These are phyloP conservation scores for Camelina sativa DNA, from an alignment of 345 rosid species.

Conservation along the genomic window DNA sequence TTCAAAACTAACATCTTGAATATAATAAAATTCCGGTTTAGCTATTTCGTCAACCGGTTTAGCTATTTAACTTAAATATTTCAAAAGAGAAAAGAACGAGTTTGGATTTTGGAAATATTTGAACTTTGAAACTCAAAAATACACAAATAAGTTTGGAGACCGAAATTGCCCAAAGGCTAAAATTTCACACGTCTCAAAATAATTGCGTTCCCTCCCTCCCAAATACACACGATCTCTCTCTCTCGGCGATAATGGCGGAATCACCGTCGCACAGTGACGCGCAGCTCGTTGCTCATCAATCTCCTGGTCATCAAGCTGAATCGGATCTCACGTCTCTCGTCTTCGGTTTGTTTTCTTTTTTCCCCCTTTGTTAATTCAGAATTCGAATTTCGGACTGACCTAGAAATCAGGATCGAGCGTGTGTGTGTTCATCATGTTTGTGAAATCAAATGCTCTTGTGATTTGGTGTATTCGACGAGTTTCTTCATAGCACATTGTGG, in stretches of 20 bases:
- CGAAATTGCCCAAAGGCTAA: slow-evolving; percentile 4
- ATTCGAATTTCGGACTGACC: neutral
- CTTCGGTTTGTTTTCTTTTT: slow-evolving; percentile 53
- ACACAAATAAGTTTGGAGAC: neutral
- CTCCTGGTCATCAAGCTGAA: slow-evolving; percentile 52
- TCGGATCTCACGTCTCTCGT: slow-evolving; percentile 71
- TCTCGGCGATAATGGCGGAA: slow-evolving; percentile 55
- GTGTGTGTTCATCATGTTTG: slow-evolving; percentile 11
- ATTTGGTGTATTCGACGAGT: neutral
- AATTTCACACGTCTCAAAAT: neutral
- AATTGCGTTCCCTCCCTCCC: slow-evolving; percentile 20
- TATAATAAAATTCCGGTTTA: too few species aligned
- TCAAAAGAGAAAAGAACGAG: too few species aligned
- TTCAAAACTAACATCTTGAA: neutral
- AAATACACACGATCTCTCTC: neutral
- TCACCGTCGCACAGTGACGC: slow-evolving; percentile 49
- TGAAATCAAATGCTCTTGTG: neutral
- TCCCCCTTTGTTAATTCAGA: neutral
- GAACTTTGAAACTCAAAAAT: neutral
- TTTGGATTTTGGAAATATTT: too few species aligned
- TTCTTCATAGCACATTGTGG: neutral
- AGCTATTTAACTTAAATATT: neutral
- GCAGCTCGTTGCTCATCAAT: slow-evolving; percentile 41
- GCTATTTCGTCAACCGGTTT: neutral
- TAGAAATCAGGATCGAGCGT: neutral